Conservation (phyloP, 2,329 filamentous ascomycete species). For the Apiospora sp. region DNA sequence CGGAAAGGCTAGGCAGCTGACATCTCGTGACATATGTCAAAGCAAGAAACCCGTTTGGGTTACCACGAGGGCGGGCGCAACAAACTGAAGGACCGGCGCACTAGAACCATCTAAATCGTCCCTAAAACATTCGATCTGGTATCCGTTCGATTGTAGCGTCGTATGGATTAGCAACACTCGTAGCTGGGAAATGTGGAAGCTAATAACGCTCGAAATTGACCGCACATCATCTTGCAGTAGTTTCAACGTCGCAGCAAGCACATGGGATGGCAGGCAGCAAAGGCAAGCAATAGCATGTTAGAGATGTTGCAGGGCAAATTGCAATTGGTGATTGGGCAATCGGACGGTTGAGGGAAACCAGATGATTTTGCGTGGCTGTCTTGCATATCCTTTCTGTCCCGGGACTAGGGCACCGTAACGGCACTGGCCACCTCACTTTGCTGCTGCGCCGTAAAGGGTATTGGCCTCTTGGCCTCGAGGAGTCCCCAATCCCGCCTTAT, state of each 20-base stretch:
- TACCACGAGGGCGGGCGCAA: background rate
- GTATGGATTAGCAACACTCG: background rate
- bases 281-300: background rate
- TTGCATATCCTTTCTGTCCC: constrained; percentile 6
- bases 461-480: background rate
- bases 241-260: background rate
- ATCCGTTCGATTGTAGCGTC: constrained; percentile 14
- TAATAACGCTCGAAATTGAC: background rate
- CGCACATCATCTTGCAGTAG: background rate
- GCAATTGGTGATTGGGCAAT: background rate
- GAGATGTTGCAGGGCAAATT: background rate
- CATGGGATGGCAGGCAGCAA: background rate
- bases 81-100: background rate
- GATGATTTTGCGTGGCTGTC: background rate
- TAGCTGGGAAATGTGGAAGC: background rate
- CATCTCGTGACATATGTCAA: background rate
- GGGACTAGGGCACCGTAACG: background rate
- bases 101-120: background rate
- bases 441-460: background rate
- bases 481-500: too few relatives aligned
- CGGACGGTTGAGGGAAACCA: background rate
- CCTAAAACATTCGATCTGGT: constrained; percentile 5
- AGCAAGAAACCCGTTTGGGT: background rate
- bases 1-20: too few relatives aligned
- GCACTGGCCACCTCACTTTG: background rate